These are phyloP conservation scores for Diaporthe vexans DNA, from an alignment of 2,329 filamentous ascomycete genomes.

Conservation along the genomic window DNA sequence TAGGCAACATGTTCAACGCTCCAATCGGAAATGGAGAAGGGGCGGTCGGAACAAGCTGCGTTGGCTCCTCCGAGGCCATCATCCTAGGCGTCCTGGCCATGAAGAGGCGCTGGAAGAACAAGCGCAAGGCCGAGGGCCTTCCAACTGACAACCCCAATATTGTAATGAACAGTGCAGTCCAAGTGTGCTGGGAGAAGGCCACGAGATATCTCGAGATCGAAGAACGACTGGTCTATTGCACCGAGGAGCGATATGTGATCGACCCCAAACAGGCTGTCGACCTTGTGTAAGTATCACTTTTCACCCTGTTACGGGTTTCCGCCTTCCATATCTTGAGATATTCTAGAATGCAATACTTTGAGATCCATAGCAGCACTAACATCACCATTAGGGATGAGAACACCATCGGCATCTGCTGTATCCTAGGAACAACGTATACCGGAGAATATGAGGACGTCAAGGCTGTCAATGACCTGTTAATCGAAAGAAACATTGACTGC, in stretches of 20 bases:
- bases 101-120: constrained; percentile 95
- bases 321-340: too few species aligned
- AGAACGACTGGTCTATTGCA: constrained; percentile 80
- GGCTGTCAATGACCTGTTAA: constrained; percentile 87
- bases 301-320: too few species aligned
- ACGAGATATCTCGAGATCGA: constrained; percentile 93
- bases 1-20: constrained; percentile 89
- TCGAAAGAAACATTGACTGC: constrained; percentile 80
- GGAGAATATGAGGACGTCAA: constrained; percentile 97
- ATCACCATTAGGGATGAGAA: constrained; percentile 65
- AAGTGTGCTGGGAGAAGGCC: constrained; percentile 98
- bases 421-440: constrained; percentile 93
- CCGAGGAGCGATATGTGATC: constrained; percentile 70
- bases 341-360: too few species aligned
- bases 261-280: constrained; percentile 73
- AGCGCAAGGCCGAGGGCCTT: constrained; percentile 86
- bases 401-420: constrained; percentile 91
- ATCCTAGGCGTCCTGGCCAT: constrained; percentile 88
- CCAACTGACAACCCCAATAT: constrained; percentile 87
- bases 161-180: constrained; percentile 95
- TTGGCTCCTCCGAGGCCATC: constrained; percentile 92
- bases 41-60: constrained; percentile 85
- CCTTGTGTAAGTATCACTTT: constrained; percentile 54
- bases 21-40: constrained; percentile 69
- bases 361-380: too few species aligned